Evolutionary conservation across 371 early-diverging fungal species (phyloP), one percentile per base, ranked within the genome.

Genomic region (Nosema muscidifuracis): DNA sequence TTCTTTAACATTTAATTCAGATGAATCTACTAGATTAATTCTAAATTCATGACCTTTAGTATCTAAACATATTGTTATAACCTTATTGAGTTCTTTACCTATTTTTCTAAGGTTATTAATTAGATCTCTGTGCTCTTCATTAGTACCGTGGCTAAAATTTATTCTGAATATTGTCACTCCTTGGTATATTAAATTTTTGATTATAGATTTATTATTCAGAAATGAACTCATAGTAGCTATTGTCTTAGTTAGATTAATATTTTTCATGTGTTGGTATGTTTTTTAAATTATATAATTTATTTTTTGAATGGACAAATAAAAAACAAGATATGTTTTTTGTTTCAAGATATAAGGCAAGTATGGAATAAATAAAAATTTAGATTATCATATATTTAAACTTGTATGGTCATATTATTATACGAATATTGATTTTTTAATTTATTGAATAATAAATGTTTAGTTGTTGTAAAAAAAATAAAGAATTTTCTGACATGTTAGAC

Each of bases 141-240:
- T 79, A 15, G 81, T 74, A 53, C 82, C 85, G 79, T 88, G 88
- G 75, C 82, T 81, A 72, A 87, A 73, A 74, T 88, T 88, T 20
- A 88, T 88, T 73, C 98, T 89, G 58, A 89, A 91, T 70, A 97
- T 89, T 82, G 90, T 92, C 87, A 96, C 89, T 62, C 98, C 98
- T 15, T 91, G 79, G 53, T 83, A 75, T 28, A 85, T 71, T 36
- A 87, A 78, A 22, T 80, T 28, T 47, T 55, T 42, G 10, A 87
- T 65, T 56, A 56, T 76, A 50, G 84, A 64, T 72, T 77, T 36
- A 16, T 70, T 61, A 16, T 43, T 57, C 12, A 71, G 38, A 9
- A 24, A 42, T 33, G 81, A 78, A 16, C 83, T 82, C 20, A 83
- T 30, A 28, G 83, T 83, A 34, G 71, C 71, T 2, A 81, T 75